Evolutionary conservation across 2,329 filamentous ascomycete species (phyloP).

Genomic region (Talaromyces sp.): DNA sequence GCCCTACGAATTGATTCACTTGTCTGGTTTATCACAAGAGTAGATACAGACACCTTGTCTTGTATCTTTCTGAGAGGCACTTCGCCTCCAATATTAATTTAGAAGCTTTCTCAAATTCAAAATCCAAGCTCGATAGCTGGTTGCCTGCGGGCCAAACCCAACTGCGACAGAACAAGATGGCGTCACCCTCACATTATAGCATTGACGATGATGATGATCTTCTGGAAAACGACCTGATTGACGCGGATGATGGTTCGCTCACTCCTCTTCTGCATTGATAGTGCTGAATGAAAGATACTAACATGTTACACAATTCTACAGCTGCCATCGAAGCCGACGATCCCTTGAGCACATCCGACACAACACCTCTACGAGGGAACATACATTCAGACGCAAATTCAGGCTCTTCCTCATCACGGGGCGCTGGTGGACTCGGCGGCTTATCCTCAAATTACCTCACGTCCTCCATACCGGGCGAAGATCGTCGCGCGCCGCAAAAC

Average conservation of each 20-base stretch:
- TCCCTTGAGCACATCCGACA: constrained; percentile 68
- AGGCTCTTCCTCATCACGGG: constrained; percentile 34
- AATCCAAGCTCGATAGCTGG: constrained; percentile 1
- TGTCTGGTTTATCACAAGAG: neutral
- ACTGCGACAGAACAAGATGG: constrained; percentile 12
- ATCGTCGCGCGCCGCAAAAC: constrained; percentile 81
- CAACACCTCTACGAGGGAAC: constrained; percentile 78
- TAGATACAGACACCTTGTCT: neutral
- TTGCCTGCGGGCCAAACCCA: neutral
- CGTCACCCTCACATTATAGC: constrained; percentile 41
- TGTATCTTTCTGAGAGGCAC: neutral
- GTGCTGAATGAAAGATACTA: neutral
- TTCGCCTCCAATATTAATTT: neutral
- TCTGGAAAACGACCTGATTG: constrained; percentile 69
- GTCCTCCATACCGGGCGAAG: constrained; percentile 85
- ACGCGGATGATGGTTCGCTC: constrained; percentile 67
- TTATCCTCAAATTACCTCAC: constrained; percentile 80
- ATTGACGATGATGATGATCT: constrained; percentile 59
- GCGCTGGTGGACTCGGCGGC: constrained; percentile 22
- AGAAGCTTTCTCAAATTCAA: neutral
- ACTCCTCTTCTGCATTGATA: neutral
- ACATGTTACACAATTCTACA: neutral
- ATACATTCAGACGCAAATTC: constrained; percentile 58
- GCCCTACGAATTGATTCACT: neutral
- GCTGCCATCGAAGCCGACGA: constrained; percentile 88